A percentile compares a stretch with the other conserved stretches of the same genome.
Conservation (phyloP, 169 alveolate genomes). For the Cryptosporidium ubiquitum region DNA sequence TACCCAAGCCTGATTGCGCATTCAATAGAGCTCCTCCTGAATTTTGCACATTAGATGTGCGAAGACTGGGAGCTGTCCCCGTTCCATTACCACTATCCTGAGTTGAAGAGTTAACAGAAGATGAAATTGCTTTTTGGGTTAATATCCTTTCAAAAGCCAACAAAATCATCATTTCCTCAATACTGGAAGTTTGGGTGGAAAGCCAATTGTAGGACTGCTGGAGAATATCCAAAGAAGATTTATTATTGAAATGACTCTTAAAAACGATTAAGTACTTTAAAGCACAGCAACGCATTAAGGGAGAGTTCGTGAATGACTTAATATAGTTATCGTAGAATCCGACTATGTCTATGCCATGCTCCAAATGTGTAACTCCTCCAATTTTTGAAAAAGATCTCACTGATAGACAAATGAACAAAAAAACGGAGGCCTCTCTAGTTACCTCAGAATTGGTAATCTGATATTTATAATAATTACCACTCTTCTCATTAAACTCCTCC, state of each 20-base stretch:
- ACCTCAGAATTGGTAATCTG: conserved; percentile 31
- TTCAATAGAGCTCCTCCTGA: background rate
- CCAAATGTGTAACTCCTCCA: conserved; percentile 48
- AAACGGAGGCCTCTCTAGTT: conserved; percentile 54
- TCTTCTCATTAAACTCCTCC: conserved; percentile 48
- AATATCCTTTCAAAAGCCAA: conserved; percentile 57
- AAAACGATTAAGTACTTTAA: conserved; percentile 60
- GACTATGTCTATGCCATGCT: conserved; percentile 44
- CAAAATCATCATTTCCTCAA: conserved; percentile 63
- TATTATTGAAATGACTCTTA: conserved; percentile 16
- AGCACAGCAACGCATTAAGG: conserved; percentile 70
- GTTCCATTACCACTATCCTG: background rate
- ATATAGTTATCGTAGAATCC: conserved; percentile 61
- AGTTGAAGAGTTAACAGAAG: background rate
- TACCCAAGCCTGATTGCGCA: background rate
- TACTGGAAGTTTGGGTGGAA: conserved; percentile 26
- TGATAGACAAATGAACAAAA: conserved; percentile 61
- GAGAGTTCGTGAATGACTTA: conserved; percentile 17
- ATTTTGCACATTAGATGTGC: background rate
- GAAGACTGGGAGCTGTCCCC: background rate
- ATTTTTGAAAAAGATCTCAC: conserved; percentile 55
- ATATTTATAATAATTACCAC: conserved; percentile 4
- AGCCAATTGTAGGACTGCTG: conserved; percentile 61
- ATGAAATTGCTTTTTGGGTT: background rate
- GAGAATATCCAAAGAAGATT: conserved; percentile 24